These are phyloP conservation scores for Fomitiporia mediterranea DNA, from an alignment of 1,284 basidiomycete species.

Conservation along the genomic window DNA sequence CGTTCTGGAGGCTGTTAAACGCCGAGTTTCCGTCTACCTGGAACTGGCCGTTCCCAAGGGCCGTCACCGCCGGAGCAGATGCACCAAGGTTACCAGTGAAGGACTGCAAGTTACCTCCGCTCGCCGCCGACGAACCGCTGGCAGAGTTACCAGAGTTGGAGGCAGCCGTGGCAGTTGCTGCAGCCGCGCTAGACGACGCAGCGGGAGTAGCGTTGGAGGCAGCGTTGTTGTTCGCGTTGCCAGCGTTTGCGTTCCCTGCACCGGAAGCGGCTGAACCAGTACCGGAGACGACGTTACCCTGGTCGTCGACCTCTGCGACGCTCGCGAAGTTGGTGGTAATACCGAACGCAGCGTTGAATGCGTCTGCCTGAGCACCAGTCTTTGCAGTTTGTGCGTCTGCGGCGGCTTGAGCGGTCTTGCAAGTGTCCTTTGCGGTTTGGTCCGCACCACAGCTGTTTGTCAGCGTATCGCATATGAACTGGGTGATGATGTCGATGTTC, in stretches of 20 bases:
- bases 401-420: slow-evolving; percentile 38
- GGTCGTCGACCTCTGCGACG: slow-evolving; percentile 35
- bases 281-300: slow-evolving; percentile 32
- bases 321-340: slow-evolving; percentile 40
- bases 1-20: slow-evolving; percentile 48
- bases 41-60: slow-evolving; percentile 43
- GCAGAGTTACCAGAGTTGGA: slow-evolving; percentile 25
- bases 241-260: slow-evolving; percentile 20
- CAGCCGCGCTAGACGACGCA: slow-evolving; percentile 20
- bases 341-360: slow-evolving; percentile 53
- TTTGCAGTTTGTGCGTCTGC: slow-evolving; percentile 37
- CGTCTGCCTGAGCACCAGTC: slow-evolving; percentile 49
- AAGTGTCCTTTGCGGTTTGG: slow-evolving; percentile 45
- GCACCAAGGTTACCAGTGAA: slow-evolving; percentile 51
- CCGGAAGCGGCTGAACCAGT: slow-evolving; percentile 17
- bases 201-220: slow-evolving; percentile 23
- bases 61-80: slow-evolving; percentile 42
- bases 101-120: slow-evolving; percentile 45
- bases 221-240: slow-evolving; percentile 18
- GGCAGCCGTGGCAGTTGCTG: not conserved
- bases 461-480: slow-evolving; percentile 51
- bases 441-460: slow-evolving; percentile 48
- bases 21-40: slow-evolving; percentile 41
- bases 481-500: slow-evolving; percentile 48
- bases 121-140: slow-evolving; percentile 24